Base-by-base conservation (phyloP, 2,329 filamentous ascomycete species). In the Septoria linicola region DNA sequence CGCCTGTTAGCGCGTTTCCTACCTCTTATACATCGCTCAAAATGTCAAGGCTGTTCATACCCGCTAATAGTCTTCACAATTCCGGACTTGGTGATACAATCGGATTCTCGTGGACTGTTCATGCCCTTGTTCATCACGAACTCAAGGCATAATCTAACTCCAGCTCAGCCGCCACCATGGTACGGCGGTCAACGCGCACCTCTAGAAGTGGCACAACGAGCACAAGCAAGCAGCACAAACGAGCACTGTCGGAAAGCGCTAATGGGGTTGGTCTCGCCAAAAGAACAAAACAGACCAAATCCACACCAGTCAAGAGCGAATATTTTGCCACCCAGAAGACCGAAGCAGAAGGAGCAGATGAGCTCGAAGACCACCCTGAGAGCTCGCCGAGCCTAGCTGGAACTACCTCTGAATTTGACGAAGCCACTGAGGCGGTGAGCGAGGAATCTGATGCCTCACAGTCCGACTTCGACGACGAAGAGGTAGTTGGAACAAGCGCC, bases 271-370 rank as follows among this genome's bases (percentile, higher is more conserved):
- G 46, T 1, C 23, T 49, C 8, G 41, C 55, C 11, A 66, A 67
- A 47, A 57, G 60, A 25, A 25, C 59, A 3, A 66, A 59, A 49
- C 53, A 51, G 10, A 51, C 55, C 8, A 56, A 59, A 11, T 47
- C 59, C 10, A 77, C 75, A 8, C 63, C 73, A 4, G 76, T 70
- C 53, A 77, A 73, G 62, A 79, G 76, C 67, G 76, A 74, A 60
- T 78, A 79, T 59, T 80, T 80, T 53, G 54, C 17, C 30, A 37
- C 8, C 4, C 23, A 20, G n/a, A 40, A 53, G 4, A 25, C 36
- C 7, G 56, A 59, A 11, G 51, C 57, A 3, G 59, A 61, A 7
- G 42, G 39, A n/a, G 43, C 47, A 41, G 65, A 66, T 14, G 66
- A 70, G 47, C 60, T 61, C 27, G 64, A 66, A 6, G 65, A 63